Evolutionary conservation across 2,329 filamentous ascomycete genomes (phyloP).

Genomic region (Colletotrichum paranaense): DNA sequence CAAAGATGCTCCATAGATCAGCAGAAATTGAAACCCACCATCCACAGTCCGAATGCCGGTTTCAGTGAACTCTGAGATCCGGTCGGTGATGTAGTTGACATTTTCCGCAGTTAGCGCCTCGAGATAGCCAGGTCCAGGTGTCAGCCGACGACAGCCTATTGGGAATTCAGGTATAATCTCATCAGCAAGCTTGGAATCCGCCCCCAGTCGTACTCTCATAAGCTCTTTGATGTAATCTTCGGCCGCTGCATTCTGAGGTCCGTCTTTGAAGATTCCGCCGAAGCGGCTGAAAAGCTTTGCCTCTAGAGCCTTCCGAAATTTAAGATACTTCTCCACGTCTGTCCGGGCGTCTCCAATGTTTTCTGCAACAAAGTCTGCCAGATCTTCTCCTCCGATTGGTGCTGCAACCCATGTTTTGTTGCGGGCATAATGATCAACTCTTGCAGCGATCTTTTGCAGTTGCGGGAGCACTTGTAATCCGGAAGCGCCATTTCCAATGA

Average conservation of each 20-base stretch:
- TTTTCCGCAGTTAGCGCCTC: not conserved
- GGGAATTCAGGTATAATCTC: not conserved
- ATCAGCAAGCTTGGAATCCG: not conserved
- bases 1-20: not conserved
- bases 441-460: slow-evolving; percentile 58
- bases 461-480: slow-evolving; percentile 68
- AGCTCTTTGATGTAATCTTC: not conserved
- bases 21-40: not conserved
- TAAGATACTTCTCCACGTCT: slow-evolving; percentile 71
- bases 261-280: not conserved
- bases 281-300: slow-evolving; percentile 47
- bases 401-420: slow-evolving; percentile 76
- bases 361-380: slow-evolving; percentile 66
- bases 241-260: not conserved
- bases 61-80: not conserved
- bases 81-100: not conserved
- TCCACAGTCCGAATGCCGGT: not conserved
- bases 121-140: not conserved
- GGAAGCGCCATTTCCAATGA: slow-evolving; percentile 71
- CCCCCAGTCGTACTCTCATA: not conserved
- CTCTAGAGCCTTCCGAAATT: slow-evolving; percentile 68
- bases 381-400: slow-evolving; percentile 67
- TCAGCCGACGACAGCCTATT: not conserved
- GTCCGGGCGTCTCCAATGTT: slow-evolving; percentile 61
- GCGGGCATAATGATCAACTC: slow-evolving; percentile 72